A percentile compares a stretch with the other conserved stretches of the same genome.
Conservation (phyloP, 2,329 filamentous ascomycete species). For the Pseudomassariella vexata region DNA sequence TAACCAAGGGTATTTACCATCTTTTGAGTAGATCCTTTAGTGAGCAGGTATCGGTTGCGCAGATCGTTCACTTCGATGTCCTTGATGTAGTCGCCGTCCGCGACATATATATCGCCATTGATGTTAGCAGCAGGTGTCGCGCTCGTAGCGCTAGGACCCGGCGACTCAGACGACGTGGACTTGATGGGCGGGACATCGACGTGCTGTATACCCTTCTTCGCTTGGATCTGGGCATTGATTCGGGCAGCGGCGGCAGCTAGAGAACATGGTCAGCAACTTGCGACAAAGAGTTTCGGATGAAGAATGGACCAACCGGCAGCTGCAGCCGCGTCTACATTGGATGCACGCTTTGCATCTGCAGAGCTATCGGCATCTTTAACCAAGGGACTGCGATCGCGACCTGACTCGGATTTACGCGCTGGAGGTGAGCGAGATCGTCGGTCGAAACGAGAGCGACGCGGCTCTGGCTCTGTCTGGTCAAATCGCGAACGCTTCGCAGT, state of each 20-base stretch:
- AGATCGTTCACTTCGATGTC: slow-evolving; percentile 99
- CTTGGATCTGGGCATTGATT: slow-evolving; percentile 78
- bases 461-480: slow-evolving; percentile 82
- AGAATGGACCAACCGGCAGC: slow-evolving; percentile 60
- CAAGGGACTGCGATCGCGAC: slow-evolving; percentile 77
- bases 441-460: slow-evolving; percentile 78
- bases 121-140: slow-evolving; percentile 47
- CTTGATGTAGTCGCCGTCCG: slow-evolving; percentile 96
- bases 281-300: slow-evolving; percentile 6
- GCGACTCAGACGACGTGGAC: slow-evolving; percentile 41
- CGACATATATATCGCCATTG: slow-evolving; percentile 86
- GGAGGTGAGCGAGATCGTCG: slow-evolving; percentile 83
- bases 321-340: slow-evolving; percentile 61
- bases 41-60: slow-evolving; percentile 93
- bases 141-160: slow-evolving; percentile 29
- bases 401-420: slow-evolving; percentile 58
- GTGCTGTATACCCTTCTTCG: slow-evolving; percentile 85
- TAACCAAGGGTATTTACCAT: slow-evolving; percentile 87
- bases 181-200: slow-evolving; percentile 81
- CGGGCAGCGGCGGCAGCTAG: slow-evolving; percentile 81
- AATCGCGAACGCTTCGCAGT: slow-evolving; percentile 83
- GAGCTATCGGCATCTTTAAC: slow-evolving; percentile 32
- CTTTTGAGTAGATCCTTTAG: slow-evolving; percentile 95
- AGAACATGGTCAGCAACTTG: slow-evolving; percentile 8
- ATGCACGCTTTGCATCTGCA: slow-evolving; percentile 36